Base-by-base conservation (phyloP, 768 basidiomycete genomes). In the Agaricus subrufescens region DNA sequence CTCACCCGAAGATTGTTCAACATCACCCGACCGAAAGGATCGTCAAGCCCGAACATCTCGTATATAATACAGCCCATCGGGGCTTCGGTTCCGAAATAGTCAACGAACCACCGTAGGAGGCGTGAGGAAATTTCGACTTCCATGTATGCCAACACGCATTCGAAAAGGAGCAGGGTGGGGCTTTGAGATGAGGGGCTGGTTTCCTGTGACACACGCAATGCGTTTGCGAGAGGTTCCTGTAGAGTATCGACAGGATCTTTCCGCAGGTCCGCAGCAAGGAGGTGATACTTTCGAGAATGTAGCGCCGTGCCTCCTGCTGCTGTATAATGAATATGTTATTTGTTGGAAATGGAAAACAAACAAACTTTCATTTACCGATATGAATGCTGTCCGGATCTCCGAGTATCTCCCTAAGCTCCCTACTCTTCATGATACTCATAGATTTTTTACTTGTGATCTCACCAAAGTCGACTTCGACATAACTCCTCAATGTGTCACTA, bases 61-160 rank as follows among this genome's bases (percentile, higher is more conserved):
- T 98, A 98, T 15, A 94, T 78, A 8, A 93, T 69, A 2, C 78
- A 81, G 27, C 83, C 85, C 1, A 84, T 72, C 1, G 74, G 64
- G 5, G 67, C 66, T 29, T 47, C 46, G 29, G 61, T 52, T 19
- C 39, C 46, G 64, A 82, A 85, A 55, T 76, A 77, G 54, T 80
- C 73, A 2, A 80, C 75, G 64, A 95, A 94, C 89, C 91, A 95
- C 38, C 73, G 68, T 1, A 97, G 72, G 11, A 97, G 65, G 0
- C 72, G 73, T 29, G 79, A 74, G 1, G 86, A 86, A 3, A 76
- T 73, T 3, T 70, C 65, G 0, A 90, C 84, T 0, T 73, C 63
- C 79, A 98, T 89, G 70, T 99, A 98, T 12, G 85, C 93, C 53
- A 97, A 79, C 15, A 98, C 90, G 62, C 96, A 98, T 76, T 98